Percentiles rank a stretch among this genome's conserved stretches.
Evolutionary conservation across 2,329 filamentous ascomycete species (phyloP).

Genomic region (Trichoderma semiorbis): DNA sequence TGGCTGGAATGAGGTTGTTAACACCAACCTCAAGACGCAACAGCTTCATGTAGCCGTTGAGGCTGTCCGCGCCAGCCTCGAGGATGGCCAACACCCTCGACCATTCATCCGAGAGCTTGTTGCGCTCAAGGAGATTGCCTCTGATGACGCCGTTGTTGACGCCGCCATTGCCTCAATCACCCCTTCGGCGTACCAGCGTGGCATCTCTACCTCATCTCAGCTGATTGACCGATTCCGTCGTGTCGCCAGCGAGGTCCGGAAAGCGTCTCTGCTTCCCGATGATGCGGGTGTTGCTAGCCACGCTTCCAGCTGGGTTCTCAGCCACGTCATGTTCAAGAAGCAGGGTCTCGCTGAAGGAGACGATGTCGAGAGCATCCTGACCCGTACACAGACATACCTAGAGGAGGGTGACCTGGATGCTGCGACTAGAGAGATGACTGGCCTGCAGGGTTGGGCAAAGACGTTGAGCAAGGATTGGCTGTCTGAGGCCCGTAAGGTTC

Average conservation of each 20-base stretch:
- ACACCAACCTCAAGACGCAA: slow-evolving; percentile 87
- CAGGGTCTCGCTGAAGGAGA: slow-evolving; percentile 75
- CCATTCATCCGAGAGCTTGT: slow-evolving; percentile 93
- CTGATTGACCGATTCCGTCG: slow-evolving; percentile 94
- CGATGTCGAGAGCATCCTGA: slow-evolving; percentile 91
- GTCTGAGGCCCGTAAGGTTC: slow-evolving; percentile 79
- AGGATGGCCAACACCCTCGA: slow-evolving; percentile 65
- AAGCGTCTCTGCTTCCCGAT: slow-evolving; percentile 87
- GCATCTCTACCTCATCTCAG: slow-evolving; percentile 77
- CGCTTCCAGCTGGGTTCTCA: slow-evolving; percentile 82
- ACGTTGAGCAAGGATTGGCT: slow-evolving; percentile 94
- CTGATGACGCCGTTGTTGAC: slow-evolving; percentile 79
- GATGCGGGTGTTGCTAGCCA: slow-evolving; percentile 94
- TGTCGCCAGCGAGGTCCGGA: slow-evolving; percentile 87
- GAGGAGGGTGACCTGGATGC: slow-evolving; percentile 91
- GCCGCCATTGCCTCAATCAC: slow-evolving; percentile 97
- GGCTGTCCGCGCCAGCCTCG: slow-evolving; percentile 79
- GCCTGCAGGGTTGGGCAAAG: slow-evolving; percentile 89
- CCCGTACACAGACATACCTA: slow-evolving; percentile 81
- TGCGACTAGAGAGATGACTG: slow-evolving; percentile 93
- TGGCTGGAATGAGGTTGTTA: slow-evolving; percentile 87
- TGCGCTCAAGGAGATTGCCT: slow-evolving; percentile 87
- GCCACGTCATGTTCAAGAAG: slow-evolving; percentile 96
- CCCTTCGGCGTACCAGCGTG: slow-evolving; percentile 87
- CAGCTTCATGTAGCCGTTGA: slow-evolving; percentile 95